Evolutionary conservation across 345 rosid genomes (phyloP).

Genomic region (Turnera subulata): DNA sequence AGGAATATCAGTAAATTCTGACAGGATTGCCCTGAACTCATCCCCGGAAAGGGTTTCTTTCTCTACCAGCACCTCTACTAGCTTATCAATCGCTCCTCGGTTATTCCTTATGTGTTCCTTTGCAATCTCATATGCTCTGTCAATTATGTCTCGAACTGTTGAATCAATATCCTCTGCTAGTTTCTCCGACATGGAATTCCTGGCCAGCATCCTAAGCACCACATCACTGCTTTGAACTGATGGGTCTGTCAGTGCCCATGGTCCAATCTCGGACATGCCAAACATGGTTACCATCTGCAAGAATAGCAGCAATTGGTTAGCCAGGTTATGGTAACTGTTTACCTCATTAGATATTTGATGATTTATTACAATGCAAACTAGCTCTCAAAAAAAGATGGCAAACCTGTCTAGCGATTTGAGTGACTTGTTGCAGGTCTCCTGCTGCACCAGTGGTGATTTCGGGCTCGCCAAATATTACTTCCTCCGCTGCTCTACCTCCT

Average conservation of each 20-base stretch:
- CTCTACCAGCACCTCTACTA: constrained; percentile 68
- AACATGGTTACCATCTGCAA: constrained; percentile 69
- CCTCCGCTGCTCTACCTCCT: constrained; percentile 74
- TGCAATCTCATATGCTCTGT: constrained; percentile 53
- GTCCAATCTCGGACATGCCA: constrained; percentile 80
- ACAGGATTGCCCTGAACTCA: constrained; percentile 56
- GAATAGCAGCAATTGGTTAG: background rate
- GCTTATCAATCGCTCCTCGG: constrained; percentile 66
- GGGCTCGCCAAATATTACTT: constrained; percentile 65
- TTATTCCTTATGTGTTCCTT: constrained; percentile 47
- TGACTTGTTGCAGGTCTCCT: constrained; percentile 60
- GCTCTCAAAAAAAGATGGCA: background rate
- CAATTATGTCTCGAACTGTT: constrained; percentile 39
- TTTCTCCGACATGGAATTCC: constrained; percentile 64
- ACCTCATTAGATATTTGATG: too few species aligned
- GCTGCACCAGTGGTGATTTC: constrained; percentile 72
- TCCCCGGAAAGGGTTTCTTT: constrained; percentile 66
- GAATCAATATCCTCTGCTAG: constrained; percentile 59
- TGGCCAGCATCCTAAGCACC: constrained; percentile 61
- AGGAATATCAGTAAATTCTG: constrained; percentile 41
- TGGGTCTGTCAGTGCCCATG: constrained; percentile 59
- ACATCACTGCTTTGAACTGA: constrained; percentile 46
- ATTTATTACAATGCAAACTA: too few species aligned
- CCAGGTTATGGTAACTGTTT: background rate
- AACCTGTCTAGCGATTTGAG: constrained; percentile 69